Evolutionary conservation across 2,329 filamentous ascomycete genomes (phyloP), one percentile per base, ranked within the genome.

Genomic region (Ophidiomyces ophidiicola): DNA sequence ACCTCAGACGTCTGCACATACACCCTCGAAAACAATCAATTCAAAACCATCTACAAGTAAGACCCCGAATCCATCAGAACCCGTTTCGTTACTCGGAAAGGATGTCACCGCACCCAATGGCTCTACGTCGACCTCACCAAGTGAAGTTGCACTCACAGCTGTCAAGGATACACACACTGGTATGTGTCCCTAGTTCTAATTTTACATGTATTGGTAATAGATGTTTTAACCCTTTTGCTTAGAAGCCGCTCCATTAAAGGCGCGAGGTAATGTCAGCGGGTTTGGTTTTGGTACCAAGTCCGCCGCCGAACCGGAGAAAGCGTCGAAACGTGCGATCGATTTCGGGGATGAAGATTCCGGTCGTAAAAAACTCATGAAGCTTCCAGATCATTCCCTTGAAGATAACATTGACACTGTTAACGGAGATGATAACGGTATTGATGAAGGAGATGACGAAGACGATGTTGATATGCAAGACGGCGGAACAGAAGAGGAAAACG

Each of bases 281-380:
- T 96, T 96, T 54, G 88, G 86, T 2, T 76, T 96, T 32, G 71
- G 70, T 43, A 71, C 72, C 42, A 90, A 84, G 56, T 65, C 73
- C 29, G 68, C 69, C 36, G 61, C 66, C 34, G 84, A 85, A 38
- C 60, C 59, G 15, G 80, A 83, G 36, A 85, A 82, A 53, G 59
- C 72, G 3, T 68, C 74, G 14, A 85, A 84, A 54, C 80, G 79
- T 49, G 85, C 82, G 44, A 68, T 93, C 15, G 78, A 86, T 50
- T 78, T 94, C 50, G 87, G 82, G 44, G 88, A 94, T 53, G 88
- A 94, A 52, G 84, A 93, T 52, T 79, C 77, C 21, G 81, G 80
- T 2, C 78, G 82, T 54, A 82, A 86, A 57, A 94, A 92, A 65
- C 74, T 98, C 48, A 85, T 85, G 56, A 90, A 87, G 63, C 76